Evolutionary conservation across 2,329 filamentous ascomycete species (phyloP), one percentile per base, ranked within the genome.

Genomic region (Sphaerulina musiva): DNA sequence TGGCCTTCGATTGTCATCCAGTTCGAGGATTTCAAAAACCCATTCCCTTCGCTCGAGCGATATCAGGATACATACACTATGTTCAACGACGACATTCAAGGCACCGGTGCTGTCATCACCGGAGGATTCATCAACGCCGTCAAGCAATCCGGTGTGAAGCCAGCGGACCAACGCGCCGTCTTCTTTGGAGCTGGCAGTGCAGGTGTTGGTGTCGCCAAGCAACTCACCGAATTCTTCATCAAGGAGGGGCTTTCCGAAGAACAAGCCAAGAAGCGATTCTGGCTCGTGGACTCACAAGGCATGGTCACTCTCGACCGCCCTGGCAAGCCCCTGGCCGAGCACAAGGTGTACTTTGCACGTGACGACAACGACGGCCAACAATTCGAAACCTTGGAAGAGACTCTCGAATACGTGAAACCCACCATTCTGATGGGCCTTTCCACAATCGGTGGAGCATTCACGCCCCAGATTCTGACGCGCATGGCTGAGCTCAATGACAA

Each of bases 21-120:
- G 71, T 97, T 95, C 66, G 92, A 97, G 58, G 93, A 97, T 69
- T 97, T 95, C 73, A 95, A 97, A 78, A 95, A 92, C 67, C 92
- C 93, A 45, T 98, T 97, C 81, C 86, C 87, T 59, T 92, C 95
- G 67, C 81, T 97, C 40, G 87, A 93, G 70, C 83, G 89, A 57
- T 97, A 97, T 76, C 86, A 89, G 64, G 79, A 91, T 70, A 81
- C 79, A 61, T 92, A 95, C 78, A 91, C 88, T 72, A 95, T 89
- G 80, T 98, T 98, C 82, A 97, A 97, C 73, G 93, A 97, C 69
- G 92, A 98, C 70, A 93, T 98, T 69, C 92, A 97, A 77, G 92
- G 92, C 62, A 97, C 93, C 64, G 93, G 93, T 64, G 90, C 92
- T 59, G 93, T 98, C 67, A 90, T 97, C 58, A 81, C 96, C 52